Base-by-base conservation (phyloP, 495 filamentous ascomycete species). In the Pseudevernia furfuracea region DNA sequence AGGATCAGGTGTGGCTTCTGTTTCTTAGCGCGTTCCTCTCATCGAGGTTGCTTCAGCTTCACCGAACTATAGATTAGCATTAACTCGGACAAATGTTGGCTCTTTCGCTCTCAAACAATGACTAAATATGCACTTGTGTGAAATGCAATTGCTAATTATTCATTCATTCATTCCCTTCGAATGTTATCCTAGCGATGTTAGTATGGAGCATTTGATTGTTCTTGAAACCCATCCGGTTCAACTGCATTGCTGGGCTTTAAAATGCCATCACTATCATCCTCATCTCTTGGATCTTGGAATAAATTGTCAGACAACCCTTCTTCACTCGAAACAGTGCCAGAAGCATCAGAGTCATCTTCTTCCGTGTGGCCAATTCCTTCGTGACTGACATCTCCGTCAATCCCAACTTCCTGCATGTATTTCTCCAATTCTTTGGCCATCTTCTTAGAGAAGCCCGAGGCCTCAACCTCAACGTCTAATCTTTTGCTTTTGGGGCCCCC, bases 381-480 rank as follows among this genome's bases (percentile, higher is more conserved):
- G 12, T 69, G 67, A 36, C 70, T 79, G 0, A 70, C 79, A 67
- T 84, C 85, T 2, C 79, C 82, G 66, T 85, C 81, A 8, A 80
- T 82, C 25, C 84, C 85, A 30, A 86, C 82, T 37, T 85, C 87
- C 67, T 85, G 84, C 81, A 97, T 95, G 71, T 95, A 96, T 9
- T 83, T 83, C 69, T 96, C 93, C 30, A 97, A 76, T 65, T 97
- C 94, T 70, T 91, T 94, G 21, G 89, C 88, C 84, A 94, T 94
- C 81, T 96, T 97, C 76, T 85, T 92, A 21, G 91, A 95, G 74
- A 97, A 97, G 0, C 95, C 95, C 0, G 90, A 93, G 0, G 95
- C 95, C 72, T 95, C 89, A 7, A 95, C 91, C 41, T 90, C 87
- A 37, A 94, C 85, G 77, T 98, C 94, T 52, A 96, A 71, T 63